These are phyloP conservation scores for Stachybotrys chartarum DNA, from an alignment of 2,329 filamentous ascomycete species.

Conservation along the genomic window DNA sequence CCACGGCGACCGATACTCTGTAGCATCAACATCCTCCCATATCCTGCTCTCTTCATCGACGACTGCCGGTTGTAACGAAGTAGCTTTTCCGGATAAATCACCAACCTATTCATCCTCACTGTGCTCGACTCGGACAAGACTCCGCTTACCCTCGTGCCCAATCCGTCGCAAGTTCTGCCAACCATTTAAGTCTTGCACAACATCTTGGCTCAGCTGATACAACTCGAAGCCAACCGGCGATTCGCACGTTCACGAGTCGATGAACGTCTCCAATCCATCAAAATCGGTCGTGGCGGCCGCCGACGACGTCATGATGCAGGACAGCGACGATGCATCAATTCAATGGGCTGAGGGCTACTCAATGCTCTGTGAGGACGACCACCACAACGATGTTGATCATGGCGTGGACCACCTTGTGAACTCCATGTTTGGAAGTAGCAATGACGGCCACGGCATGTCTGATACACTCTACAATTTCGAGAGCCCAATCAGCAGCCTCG, in stretches of 20 bases:
- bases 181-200: too few relatives aligned
- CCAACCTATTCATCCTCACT: too few relatives aligned
- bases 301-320: neutral
- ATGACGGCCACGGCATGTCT: slow-evolving; percentile 36
- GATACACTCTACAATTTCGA: slow-evolving; percentile 50
- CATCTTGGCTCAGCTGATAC: too few relatives aligned
- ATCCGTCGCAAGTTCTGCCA: too few relatives aligned
- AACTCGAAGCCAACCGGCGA: too few relatives aligned
- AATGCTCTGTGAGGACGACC: neutral
- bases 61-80: too few relatives aligned
- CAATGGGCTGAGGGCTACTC: neutral
- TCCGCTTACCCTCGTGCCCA: too few relatives aligned
- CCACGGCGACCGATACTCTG: neutral
- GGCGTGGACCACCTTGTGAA: neutral
- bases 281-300: neutral
- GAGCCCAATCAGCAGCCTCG: slow-evolving; percentile 51
- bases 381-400: neutral
- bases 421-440: slow-evolving; percentile 20
- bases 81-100: neutral
- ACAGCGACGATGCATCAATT: neutral
- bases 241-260: neutral
- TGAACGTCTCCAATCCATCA: neutral
- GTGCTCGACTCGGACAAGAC: too few relatives aligned
- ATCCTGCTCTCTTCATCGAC: neutral
- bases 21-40: neutral